A percentile compares a stretch with the other conserved stretches of the same genome.
Conservation (phyloP, 2,329 filamentous ascomycete species). For the Fusarium sp. region DNA sequence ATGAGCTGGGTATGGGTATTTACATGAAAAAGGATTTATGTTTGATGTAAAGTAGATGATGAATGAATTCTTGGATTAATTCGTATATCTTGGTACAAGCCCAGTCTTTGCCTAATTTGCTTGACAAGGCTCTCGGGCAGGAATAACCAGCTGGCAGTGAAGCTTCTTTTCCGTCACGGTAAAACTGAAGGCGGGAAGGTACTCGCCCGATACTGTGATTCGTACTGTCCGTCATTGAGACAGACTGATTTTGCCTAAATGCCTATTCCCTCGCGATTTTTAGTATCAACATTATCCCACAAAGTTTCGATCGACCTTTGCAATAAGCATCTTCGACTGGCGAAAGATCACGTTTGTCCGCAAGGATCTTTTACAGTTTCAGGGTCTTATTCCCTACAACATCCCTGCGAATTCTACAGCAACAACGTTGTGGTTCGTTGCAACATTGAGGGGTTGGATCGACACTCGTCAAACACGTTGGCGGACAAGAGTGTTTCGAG, state of each 20-base stretch:
- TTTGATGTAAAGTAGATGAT: not conserved
- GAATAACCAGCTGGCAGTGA: not conserved
- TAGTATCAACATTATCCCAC: not conserved
- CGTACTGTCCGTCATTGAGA: not conserved
- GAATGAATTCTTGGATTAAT: not conserved
- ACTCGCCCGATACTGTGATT: not conserved
- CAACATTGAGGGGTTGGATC: conserved; percentile 21
- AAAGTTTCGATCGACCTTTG: not conserved
- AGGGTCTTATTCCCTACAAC: conserved; percentile 16
- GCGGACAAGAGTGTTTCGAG: conserved; percentile 30
- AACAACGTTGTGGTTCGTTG: conserved; percentile 10
- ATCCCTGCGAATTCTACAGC: conserved; percentile 23
- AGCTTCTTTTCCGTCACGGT: not conserved
- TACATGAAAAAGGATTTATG: not conserved
- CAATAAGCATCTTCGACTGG: not conserved
- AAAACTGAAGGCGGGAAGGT: not conserved
- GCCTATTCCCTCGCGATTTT: not conserved
- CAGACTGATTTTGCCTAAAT: not conserved
- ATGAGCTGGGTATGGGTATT: not conserved
- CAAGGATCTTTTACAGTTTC: conserved; percentile 14
- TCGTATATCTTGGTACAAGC: not conserved
- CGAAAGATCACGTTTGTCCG: conserved; percentile 5
- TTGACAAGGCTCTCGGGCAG: not conserved
- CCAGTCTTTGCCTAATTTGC: not conserved
- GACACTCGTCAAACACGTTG: conserved; percentile 37